Evolutionary conservation across 108 stramenopile genomes (phyloP), one percentile per base, ranked within the genome.

Genomic region (Skeletonema grethae): DNA sequence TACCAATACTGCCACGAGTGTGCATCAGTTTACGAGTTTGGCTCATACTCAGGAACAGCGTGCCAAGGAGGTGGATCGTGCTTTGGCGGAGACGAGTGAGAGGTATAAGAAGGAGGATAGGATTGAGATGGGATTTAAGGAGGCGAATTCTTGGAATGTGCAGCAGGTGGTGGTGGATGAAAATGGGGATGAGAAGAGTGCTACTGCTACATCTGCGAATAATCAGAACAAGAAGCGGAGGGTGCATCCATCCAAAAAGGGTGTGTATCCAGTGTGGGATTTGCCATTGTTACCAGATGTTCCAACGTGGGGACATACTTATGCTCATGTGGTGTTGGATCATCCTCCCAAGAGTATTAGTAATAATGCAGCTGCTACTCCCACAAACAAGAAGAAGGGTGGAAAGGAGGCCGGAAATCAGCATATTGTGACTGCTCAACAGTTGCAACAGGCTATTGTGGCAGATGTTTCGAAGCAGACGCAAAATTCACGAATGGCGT

Each of bases 11-110:
- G 80, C 89, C 46, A 83, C 84, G 39, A 83, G 76, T 16, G 94
- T 95, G 8, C 94, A 95, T 75, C 89, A 87, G 38, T 95, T 95
- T 80, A 95, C 88, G 56, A 87, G 86, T 1, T 70, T 95, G 70
- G 94, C 91, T 24, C 64, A 86, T 39, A 89, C 88, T 4, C 90
- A 95, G 61, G 75, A 65, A 35, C 36, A 75, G 24, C 46, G 73
- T 5, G 82, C 82, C 16, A 48, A 29, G 16, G 78, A 79, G 36
- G 65, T 83, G 16, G 82, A 83, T 67, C 41, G 57, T 46, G 78
- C 80, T 0, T 28, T 81, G 56, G 68, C 63, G 18, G 82, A 80
- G 39, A 79, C 62, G 4, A 69, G 63, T 55, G 22, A 50, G 16
- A 72, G 35, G 58, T 64, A 69, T 34, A 76, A 48, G 16, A 62